A percentile compares a stretch with the other conserved stretches of the same genome.
phyloP scores from a whole-genome alignment of 805 yeast species.

The Hanseniaspora guilliermondii region DNA sequence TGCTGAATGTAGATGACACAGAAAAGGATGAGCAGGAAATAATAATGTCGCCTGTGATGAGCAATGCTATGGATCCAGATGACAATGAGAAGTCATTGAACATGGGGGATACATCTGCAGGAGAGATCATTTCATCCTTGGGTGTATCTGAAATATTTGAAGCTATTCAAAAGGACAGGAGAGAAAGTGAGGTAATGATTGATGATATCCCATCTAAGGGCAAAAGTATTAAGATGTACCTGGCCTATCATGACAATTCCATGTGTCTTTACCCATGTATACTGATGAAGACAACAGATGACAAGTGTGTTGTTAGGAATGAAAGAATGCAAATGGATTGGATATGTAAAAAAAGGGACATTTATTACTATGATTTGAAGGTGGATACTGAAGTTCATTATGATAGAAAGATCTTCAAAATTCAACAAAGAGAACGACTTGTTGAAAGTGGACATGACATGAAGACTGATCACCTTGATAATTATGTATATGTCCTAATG shows the following conservation, averaged over 20 bases:
- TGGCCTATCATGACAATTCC: neutral
- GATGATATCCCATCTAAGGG: neutral
- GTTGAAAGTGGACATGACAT: neutral
- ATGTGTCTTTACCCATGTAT: neutral
- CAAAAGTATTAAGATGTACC: neutral
- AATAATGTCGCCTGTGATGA: slow-evolving; percentile 9
- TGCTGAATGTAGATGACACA: neutral
- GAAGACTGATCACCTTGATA: neutral
- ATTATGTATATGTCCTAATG: neutral
- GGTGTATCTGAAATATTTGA: neutral
- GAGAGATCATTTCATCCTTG: neutral
- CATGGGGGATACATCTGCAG: neutral
- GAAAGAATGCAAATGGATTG: neutral
- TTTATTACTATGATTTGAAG: neutral
- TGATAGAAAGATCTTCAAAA: neutral
- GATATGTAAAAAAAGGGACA: neutral
- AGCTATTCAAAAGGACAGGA: neutral
- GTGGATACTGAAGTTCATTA: neutral
- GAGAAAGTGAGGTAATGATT: neutral
- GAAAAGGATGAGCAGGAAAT: neutral
- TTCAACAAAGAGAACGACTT: neutral
- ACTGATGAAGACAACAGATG: neutral
- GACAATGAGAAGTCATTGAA: neutral
- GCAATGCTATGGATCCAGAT: neutral
- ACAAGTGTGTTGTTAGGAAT: neutral